These are phyloP conservation scores for Lentinus polychrous DNA, from an alignment of 1,284 basidiomycete species.

Conservation along the genomic window DNA sequence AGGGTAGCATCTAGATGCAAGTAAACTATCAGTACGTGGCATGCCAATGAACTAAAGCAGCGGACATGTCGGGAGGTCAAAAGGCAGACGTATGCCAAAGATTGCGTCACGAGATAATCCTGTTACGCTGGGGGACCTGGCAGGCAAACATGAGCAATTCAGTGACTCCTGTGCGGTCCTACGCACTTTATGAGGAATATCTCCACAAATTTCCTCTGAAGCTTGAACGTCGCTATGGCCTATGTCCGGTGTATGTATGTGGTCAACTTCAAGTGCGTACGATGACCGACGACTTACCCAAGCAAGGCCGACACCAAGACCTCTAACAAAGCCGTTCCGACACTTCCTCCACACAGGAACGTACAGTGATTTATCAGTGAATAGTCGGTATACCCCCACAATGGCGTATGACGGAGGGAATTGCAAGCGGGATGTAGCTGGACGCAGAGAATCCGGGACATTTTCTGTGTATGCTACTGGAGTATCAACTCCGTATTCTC, in stretches of 20 bases:
- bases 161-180: background rate
- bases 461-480: conserved; percentile 17
- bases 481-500: background rate
- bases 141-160: background rate
- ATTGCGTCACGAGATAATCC: conserved; percentile 60
- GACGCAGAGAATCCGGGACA: conserved; percentile 39
- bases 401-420: conserved; percentile 71
- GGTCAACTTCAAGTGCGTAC: no score
- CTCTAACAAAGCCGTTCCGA: conserved; percentile 56
- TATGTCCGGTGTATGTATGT: conserved; percentile 19
- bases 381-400: conserved; percentile 68
- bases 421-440: conserved; percentile 50
- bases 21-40: conserved; percentile 3
- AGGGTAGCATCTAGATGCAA: conserved; percentile 60
- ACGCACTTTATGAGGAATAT: conserved; percentile 56
- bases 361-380: conserved; percentile 58
- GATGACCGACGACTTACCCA: conserved; percentile 49
- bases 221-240: conserved; percentile 54
- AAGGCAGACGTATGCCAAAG: conserved; percentile 58
- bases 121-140: conserved; percentile 55
- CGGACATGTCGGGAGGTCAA: conserved; percentile 63
- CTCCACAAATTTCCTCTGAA: conserved; percentile 59
- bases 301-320: conserved; percentile 49
- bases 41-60: background rate
- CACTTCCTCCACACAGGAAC: conserved; percentile 73